A percentile compares a stretch with the other conserved stretches of the same genome.
Evolutionary conservation across 2,329 filamentous ascomycete genomes (phyloP).

Genomic region (Colletotrichum paranaense): DNA sequence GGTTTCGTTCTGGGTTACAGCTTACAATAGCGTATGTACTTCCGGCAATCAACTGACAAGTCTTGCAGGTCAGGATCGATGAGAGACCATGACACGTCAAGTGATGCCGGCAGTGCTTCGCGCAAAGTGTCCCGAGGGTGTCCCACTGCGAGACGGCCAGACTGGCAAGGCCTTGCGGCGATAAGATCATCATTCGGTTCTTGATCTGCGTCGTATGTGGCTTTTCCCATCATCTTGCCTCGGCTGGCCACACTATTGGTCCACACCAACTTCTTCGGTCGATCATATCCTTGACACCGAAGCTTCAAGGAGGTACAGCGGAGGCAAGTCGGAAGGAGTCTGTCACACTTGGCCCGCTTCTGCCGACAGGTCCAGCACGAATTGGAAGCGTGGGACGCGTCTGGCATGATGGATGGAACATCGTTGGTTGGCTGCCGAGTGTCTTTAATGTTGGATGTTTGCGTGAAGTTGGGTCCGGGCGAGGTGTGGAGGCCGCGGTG

Average conservation of each 20-base stretch:
- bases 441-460: not conserved
- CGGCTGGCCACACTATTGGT: conserved; percentile 30
- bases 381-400: conserved; percentile 22
- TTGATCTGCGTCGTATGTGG: not conserved
- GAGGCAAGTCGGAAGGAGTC: conserved; percentile 19
- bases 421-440: not conserved
- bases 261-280: conserved; percentile 24
- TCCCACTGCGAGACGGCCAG: not conserved
- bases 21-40: conserved; percentile 31
- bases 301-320: conserved; percentile 29
- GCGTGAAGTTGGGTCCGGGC: not conserved
- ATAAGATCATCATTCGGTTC: not conserved
- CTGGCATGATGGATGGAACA: conserved; percentile 22
- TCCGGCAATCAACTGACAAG: conserved; percentile 12
- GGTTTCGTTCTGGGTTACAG: too few relatives aligned
- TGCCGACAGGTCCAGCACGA: conserved; percentile 30
- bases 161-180: not conserved
- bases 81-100: conserved; percentile 1
- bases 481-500: not conserved
- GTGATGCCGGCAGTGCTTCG: not conserved
- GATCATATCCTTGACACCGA: conserved; percentile 25
- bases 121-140: not conserved
- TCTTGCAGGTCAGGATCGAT: conserved; percentile 19
- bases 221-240: conserved; percentile 20
- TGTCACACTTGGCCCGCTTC: conserved; percentile 32